These are phyloP conservation scores for Opeltia flavorubescens DNA, from an alignment of 495 filamentous ascomycete genomes.

Conservation along the genomic window DNA sequence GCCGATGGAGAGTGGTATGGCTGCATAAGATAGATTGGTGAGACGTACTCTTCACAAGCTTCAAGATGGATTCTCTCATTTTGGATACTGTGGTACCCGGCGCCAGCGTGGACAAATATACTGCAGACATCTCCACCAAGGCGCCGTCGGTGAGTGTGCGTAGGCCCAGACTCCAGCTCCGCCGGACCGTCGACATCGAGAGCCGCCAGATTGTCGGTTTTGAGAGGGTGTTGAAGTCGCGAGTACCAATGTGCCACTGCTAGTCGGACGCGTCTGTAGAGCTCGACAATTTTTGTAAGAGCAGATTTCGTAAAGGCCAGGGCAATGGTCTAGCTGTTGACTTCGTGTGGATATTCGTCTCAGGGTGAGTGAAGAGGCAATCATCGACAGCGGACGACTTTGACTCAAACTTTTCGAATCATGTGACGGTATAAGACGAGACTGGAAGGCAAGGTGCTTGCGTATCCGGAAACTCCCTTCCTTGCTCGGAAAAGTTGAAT, in stretches of 20 bases:
- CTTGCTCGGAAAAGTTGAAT: no score
- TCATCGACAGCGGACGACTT: no score
- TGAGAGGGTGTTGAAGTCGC: not conserved
- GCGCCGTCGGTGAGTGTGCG: slow-evolving; percentile 12
- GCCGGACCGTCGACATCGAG: not conserved
- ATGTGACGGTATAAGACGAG: no score
- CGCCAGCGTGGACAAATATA: slow-evolving; percentile 93
- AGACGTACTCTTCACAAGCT: slow-evolving; percentile 72
- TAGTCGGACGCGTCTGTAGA: not conserved
- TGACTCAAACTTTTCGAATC: no score
- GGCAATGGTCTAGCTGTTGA: no score
- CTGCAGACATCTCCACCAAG: slow-evolving; percentile 37
- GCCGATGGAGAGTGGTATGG: not conserved
- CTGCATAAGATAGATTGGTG: not conserved
- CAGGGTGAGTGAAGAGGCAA: no score
- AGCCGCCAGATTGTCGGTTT: not conserved
- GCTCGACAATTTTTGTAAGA: not conserved
- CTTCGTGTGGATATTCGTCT: no score
- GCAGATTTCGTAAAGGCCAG: not conserved
- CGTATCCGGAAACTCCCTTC: no score
- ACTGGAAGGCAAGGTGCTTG: no score
- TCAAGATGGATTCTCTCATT: slow-evolving; percentile 75
- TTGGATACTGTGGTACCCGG: slow-evolving; percentile 76
- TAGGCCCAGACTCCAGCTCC: not conserved
- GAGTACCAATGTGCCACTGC: not conserved